A percentile compares a stretch with the other conserved stretches of the same genome.
These are phyloP conservation scores for Dichomitus squalens DNA, from an alignment of 1,284 basidiomycete species.

Conservation along the genomic window DNA sequence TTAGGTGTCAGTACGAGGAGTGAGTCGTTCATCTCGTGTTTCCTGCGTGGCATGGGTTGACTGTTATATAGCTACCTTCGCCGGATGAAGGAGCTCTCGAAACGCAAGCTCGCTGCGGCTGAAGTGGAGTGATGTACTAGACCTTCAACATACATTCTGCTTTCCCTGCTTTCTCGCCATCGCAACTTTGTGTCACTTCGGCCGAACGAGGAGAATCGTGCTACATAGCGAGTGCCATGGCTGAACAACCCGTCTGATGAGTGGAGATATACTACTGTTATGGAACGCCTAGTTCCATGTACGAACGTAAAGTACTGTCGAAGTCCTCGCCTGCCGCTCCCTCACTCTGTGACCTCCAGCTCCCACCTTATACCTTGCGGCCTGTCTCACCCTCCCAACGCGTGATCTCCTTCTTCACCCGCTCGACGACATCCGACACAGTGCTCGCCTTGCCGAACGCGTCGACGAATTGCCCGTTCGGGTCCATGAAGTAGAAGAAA, in stretches of 20 bases:
- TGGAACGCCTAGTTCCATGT: background rate
- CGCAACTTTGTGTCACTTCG: background rate
- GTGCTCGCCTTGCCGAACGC: slow-evolving; percentile 90
- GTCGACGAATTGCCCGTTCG: slow-evolving; percentile 92
- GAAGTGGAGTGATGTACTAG: slow-evolving; percentile 42
- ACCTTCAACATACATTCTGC: slow-evolving; percentile 6
- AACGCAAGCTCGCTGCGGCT: slow-evolving; percentile 67
- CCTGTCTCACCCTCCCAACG: slow-evolving; percentile 54
- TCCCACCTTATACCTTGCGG: slow-evolving; percentile 30
- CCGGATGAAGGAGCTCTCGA: slow-evolving; percentile 80
- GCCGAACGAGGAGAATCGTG: background rate
- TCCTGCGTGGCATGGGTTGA: background rate
- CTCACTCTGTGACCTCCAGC: background rate
- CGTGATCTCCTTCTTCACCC: slow-evolving; percentile 59
- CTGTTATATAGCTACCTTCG: slow-evolving; percentile 68
- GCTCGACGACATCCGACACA: slow-evolving; percentile 69
- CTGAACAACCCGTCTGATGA: background rate
- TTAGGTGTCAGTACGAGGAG: slow-evolving; percentile 90
- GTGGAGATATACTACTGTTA: slow-evolving; percentile 4
- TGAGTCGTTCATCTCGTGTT: slow-evolving; percentile 44
- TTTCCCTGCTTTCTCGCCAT: slow-evolving; percentile 5
- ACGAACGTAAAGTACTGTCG: background rate
- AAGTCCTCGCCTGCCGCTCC: background rate
- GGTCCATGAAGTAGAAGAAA: slow-evolving; percentile 99
- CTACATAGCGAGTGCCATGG: background rate